Percentiles rank a stretch among this genome's conserved stretches.
phyloP scores from a whole-genome alignment of 2,329 filamentous ascomycete species.

The Colletotrichum spinosum region DNA sequence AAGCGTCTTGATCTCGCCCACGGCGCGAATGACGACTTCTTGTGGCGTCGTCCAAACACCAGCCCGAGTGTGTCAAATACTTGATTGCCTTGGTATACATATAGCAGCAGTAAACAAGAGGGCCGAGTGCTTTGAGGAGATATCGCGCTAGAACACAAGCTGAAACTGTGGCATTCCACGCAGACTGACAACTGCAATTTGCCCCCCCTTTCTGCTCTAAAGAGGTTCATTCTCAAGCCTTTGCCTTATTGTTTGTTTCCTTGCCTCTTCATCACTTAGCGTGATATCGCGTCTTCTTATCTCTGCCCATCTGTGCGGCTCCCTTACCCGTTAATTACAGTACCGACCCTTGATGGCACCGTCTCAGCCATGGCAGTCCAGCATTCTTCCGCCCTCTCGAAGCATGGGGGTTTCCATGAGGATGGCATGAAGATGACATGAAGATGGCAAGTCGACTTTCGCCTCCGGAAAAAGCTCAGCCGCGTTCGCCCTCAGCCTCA shows the following conservation, averaged over 20 bases:
- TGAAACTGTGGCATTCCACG: constrained; percentile 30
- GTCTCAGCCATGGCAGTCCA: constrained; percentile 1
- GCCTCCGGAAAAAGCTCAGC: no score
- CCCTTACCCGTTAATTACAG: constrained; percentile 7
- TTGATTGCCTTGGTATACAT: neutral
- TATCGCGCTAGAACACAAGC: constrained; percentile 24
- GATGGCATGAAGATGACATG: neutral
- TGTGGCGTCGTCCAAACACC: neutral
- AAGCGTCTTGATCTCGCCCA: no score
- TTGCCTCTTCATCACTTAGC: neutral
- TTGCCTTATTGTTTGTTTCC: constrained; percentile 8
- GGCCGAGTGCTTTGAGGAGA: constrained; percentile 1
- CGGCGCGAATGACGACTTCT: no score
- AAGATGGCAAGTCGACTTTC: neutral
- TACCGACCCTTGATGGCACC: neutral
- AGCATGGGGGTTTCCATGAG: neutral
- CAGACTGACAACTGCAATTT: neutral
- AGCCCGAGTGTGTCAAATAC: constrained; percentile 1
- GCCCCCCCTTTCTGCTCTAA: neutral
- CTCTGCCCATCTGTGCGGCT: neutral
- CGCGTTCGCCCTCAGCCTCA: no score
- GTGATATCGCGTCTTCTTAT: neutral
- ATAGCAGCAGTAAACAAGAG: neutral
- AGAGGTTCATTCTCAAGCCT: neutral
- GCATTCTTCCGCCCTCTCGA: constrained; percentile 8